Evolutionary conservation across 208 protist species (phyloP).

Genomic region (Balamuthia mandrillaris): DNA sequence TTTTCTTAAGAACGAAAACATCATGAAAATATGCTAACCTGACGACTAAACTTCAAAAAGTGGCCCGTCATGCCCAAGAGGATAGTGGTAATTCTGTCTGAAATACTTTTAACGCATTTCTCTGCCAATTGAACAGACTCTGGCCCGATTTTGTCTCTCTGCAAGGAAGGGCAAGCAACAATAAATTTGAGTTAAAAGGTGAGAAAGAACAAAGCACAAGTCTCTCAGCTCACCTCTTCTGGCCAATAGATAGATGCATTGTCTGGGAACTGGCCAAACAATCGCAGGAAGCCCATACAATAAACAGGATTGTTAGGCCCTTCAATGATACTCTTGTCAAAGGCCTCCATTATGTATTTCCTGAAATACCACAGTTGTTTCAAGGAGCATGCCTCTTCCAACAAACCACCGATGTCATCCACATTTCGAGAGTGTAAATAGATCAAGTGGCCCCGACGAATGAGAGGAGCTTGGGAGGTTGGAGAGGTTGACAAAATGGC

Average conservation of each 20-base stretch:
- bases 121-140: not conserved
- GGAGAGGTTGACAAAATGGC: too few relatives aligned
- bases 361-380: slow-evolving; percentile 24
- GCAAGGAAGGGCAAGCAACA: not conserved
- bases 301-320: slow-evolving; percentile 9
- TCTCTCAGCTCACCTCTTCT: not conserved
- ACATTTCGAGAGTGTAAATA: not conserved
- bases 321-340: slow-evolving; percentile 34
- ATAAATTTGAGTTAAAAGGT: not conserved
- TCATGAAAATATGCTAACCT: not conserved
- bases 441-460: not conserved
- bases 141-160: not conserved
- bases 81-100: not conserved
- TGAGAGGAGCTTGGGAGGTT: too few relatives aligned
- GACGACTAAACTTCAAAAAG: too few relatives aligned
- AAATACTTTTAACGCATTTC: slow-evolving; percentile 11
- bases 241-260: not conserved
- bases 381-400: not conserved
- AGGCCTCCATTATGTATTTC: not conserved
- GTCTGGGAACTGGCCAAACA: slow-evolving; percentile 20
- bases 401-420: slow-evolving; percentile 6
- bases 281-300: slow-evolving; percentile 22
- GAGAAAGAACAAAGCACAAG: too few relatives aligned
- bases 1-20: too few relatives aligned
- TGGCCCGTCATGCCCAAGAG: not conserved